Evolutionary conservation across 1,284 basidiomycete species (phyloP), one percentile per base, ranked within the genome.

Genomic region (Cryptococcus maquisensis): DNA sequence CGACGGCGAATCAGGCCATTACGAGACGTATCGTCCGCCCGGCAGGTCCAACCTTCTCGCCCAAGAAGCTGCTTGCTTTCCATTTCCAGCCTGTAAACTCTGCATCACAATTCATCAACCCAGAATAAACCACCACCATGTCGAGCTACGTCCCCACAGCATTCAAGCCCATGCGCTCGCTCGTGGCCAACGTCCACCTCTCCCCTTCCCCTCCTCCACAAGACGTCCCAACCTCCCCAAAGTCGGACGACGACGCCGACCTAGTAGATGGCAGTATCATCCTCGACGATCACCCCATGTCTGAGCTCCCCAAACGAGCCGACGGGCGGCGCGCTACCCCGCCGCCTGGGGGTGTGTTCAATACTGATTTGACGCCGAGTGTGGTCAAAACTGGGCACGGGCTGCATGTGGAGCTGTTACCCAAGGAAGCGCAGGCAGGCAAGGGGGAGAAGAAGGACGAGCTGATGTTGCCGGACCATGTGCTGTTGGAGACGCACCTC

Each of bases 381-480:
- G 35, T 48, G 4, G 36, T 38, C 15, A 35, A 42, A n/a, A 36
- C 40, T 4, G 50, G 43, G 16, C 51, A 37, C 36, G 49, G 46
- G 15, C 44, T 39, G n/a, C 37, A 44, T 32, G 45, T 45, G 39
- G 21, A 52, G 39, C 37, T 32, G 45, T 42, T 23, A 39, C 49
- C 18, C 28, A 50, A 43, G 15, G 44, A 40, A n/a, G 47, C 28
- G 13, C 10, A 8, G 24, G 47, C 18, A 15, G 40, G 20, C 20
- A 21, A 48, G 26, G 28, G 37, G 36, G 23, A 42, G 35, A 36
- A 47, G 32, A 24, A 15, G 18, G 20, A 40, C 9, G 54, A 47
- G 3, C 56, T 69, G 9, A 55, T 72, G 9, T 53, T 74, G 20
- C 71, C 71, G 1, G 55, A 60, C 1, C 65, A 71, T 57, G 65